Conservation (phyloP, 1,284 basidiomycete genomes). For the Microstroma glucosiphilum region DNA sequence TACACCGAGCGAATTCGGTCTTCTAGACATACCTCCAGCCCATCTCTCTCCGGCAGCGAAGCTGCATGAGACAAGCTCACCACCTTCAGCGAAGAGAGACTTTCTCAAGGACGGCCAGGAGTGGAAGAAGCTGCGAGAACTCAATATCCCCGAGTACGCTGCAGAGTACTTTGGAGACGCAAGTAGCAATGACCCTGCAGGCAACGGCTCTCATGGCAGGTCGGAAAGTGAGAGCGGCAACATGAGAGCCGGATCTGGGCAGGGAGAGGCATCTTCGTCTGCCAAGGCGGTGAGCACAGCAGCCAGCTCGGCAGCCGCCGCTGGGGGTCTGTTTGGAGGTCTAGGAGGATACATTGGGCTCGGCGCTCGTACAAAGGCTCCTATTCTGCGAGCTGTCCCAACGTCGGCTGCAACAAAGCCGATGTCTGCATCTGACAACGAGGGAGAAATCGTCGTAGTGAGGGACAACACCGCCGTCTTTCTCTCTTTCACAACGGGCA, state of each 20-base stretch:
- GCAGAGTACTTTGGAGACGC: not conserved
- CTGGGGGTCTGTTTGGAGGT: slow-evolving; percentile 65
- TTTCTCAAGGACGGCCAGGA: not conserved
- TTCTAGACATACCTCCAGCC: slow-evolving; percentile 60
- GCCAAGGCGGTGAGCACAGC: slow-evolving; percentile 2
- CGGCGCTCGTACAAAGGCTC: slow-evolving; percentile 62
- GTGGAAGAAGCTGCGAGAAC: not conserved
- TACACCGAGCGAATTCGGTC: slow-evolving; percentile 66
- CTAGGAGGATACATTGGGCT: slow-evolving; percentile 83
- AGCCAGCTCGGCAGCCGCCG: slow-evolving; percentile 10
- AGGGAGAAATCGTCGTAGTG: slow-evolving; percentile 25
- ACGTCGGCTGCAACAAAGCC: not conserved
- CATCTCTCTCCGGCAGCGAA: slow-evolving; percentile 22
- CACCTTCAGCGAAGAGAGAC: not conserved
- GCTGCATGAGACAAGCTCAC: slow-evolving; percentile 13
- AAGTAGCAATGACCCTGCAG: not conserved
- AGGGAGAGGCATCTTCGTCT: slow-evolving; percentile 1
- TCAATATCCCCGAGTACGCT: slow-evolving; percentile 8
- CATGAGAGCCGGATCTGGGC: slow-evolving; percentile 1
- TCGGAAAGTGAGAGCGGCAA: slow-evolving; percentile 1
- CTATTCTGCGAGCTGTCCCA: slow-evolving; percentile 61
- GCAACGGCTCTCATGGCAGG: slow-evolving; percentile 3
- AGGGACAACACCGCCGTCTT: slow-evolving; percentile 56
- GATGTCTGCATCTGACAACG: not conserved
- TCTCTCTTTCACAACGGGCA: slow-evolving; percentile 59